Conservation (phyloP, 768 basidiomycete genomes). For the Russula brevipes region DNA sequence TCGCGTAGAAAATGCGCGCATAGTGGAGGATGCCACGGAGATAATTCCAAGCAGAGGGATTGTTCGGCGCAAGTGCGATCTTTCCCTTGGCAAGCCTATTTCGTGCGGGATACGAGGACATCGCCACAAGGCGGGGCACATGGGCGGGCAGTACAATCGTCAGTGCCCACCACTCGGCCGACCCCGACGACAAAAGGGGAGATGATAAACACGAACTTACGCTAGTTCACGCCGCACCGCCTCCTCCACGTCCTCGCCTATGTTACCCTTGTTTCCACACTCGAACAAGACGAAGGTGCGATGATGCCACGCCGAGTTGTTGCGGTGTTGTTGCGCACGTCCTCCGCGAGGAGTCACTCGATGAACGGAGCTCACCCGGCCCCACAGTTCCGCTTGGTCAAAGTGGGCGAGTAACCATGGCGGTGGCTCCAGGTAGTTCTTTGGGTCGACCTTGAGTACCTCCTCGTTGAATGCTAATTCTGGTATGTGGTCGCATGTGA, state of each 20-base stretch:
- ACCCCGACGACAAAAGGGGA: not conserved
- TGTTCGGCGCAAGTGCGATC: slow-evolving; percentile 85
- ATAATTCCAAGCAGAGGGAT: slow-evolving; percentile 96
- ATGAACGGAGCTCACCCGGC: slow-evolving; percentile 64
- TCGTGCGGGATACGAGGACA: slow-evolving; percentile 1
- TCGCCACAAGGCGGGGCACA: not conserved
- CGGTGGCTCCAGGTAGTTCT: slow-evolving; percentile 99
- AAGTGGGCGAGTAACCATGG: slow-evolving; percentile 91
- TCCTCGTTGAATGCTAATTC: slow-evolving; percentile 80
- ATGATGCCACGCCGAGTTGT: slow-evolving; percentile 96
- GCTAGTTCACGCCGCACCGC: slow-evolving; percentile 64
- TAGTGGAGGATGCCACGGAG: slow-evolving; percentile 76
- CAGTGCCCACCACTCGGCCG: not conserved
- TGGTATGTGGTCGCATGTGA: slow-evolving; percentile 48
- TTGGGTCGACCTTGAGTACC: slow-evolving; percentile 70
- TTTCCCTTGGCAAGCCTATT: slow-evolving; percentile 63
- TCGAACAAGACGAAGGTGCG: slow-evolving; percentile 84
- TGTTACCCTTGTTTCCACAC: slow-evolving; percentile 55
- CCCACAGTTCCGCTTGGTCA: slow-evolving; percentile 67
- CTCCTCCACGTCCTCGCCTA: slow-evolving; percentile 50
- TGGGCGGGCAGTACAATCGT: not conserved
- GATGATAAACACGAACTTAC: slow-evolving; percentile 43
- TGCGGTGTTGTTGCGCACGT: slow-evolving; percentile 60
- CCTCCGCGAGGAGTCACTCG: slow-evolving; percentile 61
- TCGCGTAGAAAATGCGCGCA: slow-evolving; percentile 52